These are phyloP conservation scores for Agaricales sp. DNA, from an alignment of 1,284 basidiomycete species.

Conservation along the genomic window DNA sequence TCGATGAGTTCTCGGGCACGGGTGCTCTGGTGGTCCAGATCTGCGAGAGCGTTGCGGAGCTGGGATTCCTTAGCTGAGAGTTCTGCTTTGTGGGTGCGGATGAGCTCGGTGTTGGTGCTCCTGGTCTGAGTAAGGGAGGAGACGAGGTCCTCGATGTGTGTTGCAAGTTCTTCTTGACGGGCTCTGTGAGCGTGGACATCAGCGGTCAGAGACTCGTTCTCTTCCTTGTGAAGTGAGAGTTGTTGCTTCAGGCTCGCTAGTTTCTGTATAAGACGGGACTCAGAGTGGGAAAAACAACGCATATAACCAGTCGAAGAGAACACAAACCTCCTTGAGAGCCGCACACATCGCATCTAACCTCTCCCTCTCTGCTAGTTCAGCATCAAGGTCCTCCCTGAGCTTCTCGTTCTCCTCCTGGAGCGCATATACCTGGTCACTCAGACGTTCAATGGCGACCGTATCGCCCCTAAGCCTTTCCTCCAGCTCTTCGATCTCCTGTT, in stretches of 20 bases:
- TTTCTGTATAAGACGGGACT: conserved; percentile 39
- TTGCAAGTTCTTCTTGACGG: conserved; percentile 67
- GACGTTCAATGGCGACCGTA: conserved; percentile 63
- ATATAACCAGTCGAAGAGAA: conserved; percentile 5
- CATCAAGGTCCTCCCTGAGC: conserved; percentile 40
- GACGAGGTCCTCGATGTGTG: conserved; percentile 68
- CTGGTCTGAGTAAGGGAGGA: conserved; percentile 50
- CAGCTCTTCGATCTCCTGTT: conserved; percentile 21
- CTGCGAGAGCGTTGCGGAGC: conserved; percentile 47
- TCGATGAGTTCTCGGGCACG: conserved; percentile 56
- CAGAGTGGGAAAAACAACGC: neutral
- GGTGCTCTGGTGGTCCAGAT: conserved; percentile 50
- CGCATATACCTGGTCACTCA: conserved; percentile 47
- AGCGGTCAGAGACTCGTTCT: conserved; percentile 47
- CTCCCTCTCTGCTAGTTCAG: conserved; percentile 62
- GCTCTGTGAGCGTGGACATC: conserved; percentile 53
- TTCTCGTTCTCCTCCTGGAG: conserved; percentile 53
- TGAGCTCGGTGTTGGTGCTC: conserved; percentile 9
- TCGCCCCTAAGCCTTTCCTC: conserved; percentile 64
- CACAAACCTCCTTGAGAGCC: conserved; percentile 68
- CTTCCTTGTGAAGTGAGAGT: conserved; percentile 48
- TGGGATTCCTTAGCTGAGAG: conserved; percentile 61
- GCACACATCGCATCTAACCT: conserved; percentile 60
- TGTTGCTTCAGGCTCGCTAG: conserved; percentile 47
- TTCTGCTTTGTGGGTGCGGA: conserved; percentile 41